phyloP scores from a whole-genome alignment of 352 stramenopile genomes.

The Globisporangium cylindrosporum region DNA sequence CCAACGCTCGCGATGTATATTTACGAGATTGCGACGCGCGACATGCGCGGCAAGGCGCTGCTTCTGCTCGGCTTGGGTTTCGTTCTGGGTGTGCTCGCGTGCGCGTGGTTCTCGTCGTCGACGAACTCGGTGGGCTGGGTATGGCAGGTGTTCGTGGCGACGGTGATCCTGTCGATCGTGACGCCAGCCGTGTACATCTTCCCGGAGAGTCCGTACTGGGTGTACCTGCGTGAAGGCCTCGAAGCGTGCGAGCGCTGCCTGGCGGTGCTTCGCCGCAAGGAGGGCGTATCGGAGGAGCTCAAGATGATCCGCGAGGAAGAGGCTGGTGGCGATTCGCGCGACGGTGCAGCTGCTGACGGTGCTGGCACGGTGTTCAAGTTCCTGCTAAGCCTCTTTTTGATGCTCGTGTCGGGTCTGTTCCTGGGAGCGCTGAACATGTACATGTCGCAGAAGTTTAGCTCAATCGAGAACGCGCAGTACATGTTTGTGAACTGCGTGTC shows the following conservation, averaged over 20 bases:
- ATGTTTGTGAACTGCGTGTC: constrained; percentile 79
- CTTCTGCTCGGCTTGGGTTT: constrained; percentile 73
- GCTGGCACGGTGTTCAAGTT: constrained; percentile 60
- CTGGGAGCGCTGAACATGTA: constrained; percentile 74
- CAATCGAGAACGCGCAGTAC: constrained; percentile 60
- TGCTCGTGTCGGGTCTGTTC: constrained; percentile 68
- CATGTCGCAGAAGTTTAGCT: constrained; percentile 54
- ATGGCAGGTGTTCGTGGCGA: constrained; percentile 83
- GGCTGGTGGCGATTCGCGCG: constrained; percentile 28
- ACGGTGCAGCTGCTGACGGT: constrained; percentile 23
- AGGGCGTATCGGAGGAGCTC: constrained; percentile 69
- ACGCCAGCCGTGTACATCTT: constrained; percentile 84
- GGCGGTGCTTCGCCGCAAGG: constrained; percentile 71
- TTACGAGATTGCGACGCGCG: constrained; percentile 81
- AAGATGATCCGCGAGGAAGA: constrained; percentile 79
- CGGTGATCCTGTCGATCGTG: constrained; percentile 74
- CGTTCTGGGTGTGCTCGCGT: constrained; percentile 55
- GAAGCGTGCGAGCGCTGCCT: constrained; percentile 74
- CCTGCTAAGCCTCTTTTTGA: constrained; percentile 56
- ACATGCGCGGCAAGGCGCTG: constrained; percentile 81
- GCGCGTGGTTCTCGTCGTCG: constrained; percentile 66
- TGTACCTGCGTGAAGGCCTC: constrained; percentile 72
- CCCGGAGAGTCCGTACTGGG: constrained; percentile 83
- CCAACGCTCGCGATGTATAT: constrained; percentile 81
- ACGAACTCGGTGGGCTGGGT: constrained; percentile 78